phyloP scores from a whole-genome alignment of 768 basidiomycete species.

The Rhodotorula kratochvilovae region DNA sequence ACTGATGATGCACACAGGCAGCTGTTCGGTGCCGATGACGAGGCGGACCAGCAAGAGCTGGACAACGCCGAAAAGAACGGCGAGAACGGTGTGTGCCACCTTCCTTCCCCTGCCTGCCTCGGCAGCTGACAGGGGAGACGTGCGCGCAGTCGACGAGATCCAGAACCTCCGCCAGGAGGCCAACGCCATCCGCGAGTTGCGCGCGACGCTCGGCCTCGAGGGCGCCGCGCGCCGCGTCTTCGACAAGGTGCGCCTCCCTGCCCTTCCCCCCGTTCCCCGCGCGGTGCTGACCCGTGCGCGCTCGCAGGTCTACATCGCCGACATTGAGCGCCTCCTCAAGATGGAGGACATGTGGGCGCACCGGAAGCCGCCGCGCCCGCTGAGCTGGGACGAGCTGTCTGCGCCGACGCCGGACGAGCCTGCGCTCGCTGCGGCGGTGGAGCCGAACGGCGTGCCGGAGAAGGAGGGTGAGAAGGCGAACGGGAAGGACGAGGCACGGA shows the following conservation, averaged over 20 bases:
- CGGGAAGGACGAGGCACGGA: slow-evolving; percentile 42
- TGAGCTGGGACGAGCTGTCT: slow-evolving; percentile 73
- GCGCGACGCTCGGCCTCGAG: slow-evolving; percentile 57
- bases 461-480: neutral
- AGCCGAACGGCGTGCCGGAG: slow-evolving; percentile 41
- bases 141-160: slow-evolving; percentile 74
- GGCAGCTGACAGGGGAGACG: neutral
- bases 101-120: neutral
- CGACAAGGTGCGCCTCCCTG: slow-evolving; percentile 61
- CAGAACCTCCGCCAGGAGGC: slow-evolving; percentile 83
- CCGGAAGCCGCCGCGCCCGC: slow-evolving; percentile 74
- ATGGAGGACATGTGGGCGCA: slow-evolving; percentile 98
- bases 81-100: slow-evolving; percentile 71
- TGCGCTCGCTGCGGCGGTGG: slow-evolving; percentile 44
- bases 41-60: slow-evolving; percentile 66
- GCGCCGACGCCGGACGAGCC: slow-evolving; percentile 50
- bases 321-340: slow-evolving; percentile 78
- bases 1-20: slow-evolving; percentile 50
- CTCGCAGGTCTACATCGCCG: slow-evolving; percentile 73
- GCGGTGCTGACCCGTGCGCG: neutral
- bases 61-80: slow-evolving; percentile 89
- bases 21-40: slow-evolving; percentile 81
- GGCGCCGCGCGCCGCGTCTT: slow-evolving; percentile 68
- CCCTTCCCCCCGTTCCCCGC: neutral
- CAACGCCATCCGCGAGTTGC: slow-evolving; percentile 75